A percentile compares a stretch with the other conserved stretches of the same genome.
Evolutionary conservation across 2,329 filamentous ascomycete genomes (phyloP).

Genomic region (Huntiella bhutanensis): DNA sequence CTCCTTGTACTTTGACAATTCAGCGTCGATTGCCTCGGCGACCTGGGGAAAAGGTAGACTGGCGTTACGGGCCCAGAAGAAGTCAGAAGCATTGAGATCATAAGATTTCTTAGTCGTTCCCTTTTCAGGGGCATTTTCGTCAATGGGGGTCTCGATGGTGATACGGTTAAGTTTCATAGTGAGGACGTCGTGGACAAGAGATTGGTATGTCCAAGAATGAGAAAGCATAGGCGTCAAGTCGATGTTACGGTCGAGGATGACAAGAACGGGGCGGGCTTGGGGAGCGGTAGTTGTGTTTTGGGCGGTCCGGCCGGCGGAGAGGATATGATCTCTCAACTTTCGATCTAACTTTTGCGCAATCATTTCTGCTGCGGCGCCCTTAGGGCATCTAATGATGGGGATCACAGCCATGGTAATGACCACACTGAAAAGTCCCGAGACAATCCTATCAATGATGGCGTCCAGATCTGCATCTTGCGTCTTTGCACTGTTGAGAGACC

Average conservation of each 20-base stretch:
- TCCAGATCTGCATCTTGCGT: constrained; percentile 85
- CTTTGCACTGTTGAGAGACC: constrained; percentile 84
- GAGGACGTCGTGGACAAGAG: constrained; percentile 50
- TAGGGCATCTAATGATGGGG: constrained; percentile 86
- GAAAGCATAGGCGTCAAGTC: constrained; percentile 97
- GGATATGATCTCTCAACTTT: constrained; percentile 85
- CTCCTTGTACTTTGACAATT: constrained; percentile 86
- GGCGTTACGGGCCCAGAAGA: constrained; percentile 92
- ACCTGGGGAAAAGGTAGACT: constrained; percentile 84
- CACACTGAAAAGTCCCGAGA: constrained; percentile 92
- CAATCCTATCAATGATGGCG: constrained; percentile 69
- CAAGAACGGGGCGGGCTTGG: constrained; percentile 63
- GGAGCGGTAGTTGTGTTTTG: constrained; percentile 43
- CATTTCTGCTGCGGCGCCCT: constrained; percentile 80
- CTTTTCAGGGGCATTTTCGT: constrained; percentile 57
- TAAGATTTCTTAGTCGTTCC: constrained; percentile 74
- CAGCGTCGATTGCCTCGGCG: constrained; percentile 85
- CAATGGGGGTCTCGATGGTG: constrained; percentile 66
- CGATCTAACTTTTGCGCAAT: constrained; percentile 87
- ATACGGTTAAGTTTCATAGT: constrained; percentile 65
- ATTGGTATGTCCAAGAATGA: constrained; percentile 71
- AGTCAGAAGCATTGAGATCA: constrained; percentile 75
- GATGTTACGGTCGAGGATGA: constrained; percentile 88
- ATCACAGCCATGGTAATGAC: constrained; percentile 96
- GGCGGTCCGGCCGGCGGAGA: constrained; percentile 43